Evolutionary conservation across 106 monocot genomes (phyloP).

Genomic region (Platanthera guangdongensis): DNA sequence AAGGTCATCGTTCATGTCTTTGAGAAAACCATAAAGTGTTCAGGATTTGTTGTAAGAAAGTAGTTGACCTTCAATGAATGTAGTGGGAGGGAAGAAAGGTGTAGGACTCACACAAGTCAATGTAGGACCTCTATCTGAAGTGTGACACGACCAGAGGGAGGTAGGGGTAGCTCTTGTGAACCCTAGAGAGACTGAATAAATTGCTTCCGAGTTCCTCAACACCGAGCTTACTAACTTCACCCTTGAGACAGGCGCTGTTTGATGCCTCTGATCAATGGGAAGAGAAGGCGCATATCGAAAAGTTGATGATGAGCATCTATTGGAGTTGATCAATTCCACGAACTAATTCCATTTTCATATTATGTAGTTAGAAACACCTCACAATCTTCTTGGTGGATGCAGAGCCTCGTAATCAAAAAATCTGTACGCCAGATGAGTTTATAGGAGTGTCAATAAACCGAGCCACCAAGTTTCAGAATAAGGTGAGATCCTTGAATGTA

Average conservation of each 20-base stretch:
- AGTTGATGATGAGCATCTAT: conserved; percentile 14
- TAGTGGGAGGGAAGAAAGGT: background rate
- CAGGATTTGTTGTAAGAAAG: background rate
- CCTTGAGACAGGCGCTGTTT: background rate
- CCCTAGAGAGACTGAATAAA: no score
- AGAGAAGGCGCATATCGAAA: background rate
- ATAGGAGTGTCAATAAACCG: background rate
- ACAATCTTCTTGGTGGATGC: conserved; percentile 27
- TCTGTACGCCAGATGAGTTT: conserved; percentile 7
- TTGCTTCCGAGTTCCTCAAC: background rate
- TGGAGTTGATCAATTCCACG: conserved; percentile 18
- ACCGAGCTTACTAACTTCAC: background rate
- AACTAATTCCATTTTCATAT: conserved; percentile 24
- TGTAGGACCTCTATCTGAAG: background rate
- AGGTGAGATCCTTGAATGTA: background rate
- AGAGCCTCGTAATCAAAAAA: conserved; percentile 12
- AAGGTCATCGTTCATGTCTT: no score
- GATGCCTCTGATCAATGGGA: conserved; percentile 17
- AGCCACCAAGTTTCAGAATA: background rate
- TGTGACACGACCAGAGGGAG: background rate
- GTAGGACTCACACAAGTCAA: background rate
- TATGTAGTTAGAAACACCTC: conserved; percentile 28
- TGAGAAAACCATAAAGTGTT: no score
- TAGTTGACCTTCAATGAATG: background rate
- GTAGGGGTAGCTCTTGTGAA: conserved; percentile 2